Evolutionary conservation across 2,329 filamentous ascomycete species (phyloP), one percentile per base, ranked within the genome.

Genomic region (Cladobotryum protrusum): DNA sequence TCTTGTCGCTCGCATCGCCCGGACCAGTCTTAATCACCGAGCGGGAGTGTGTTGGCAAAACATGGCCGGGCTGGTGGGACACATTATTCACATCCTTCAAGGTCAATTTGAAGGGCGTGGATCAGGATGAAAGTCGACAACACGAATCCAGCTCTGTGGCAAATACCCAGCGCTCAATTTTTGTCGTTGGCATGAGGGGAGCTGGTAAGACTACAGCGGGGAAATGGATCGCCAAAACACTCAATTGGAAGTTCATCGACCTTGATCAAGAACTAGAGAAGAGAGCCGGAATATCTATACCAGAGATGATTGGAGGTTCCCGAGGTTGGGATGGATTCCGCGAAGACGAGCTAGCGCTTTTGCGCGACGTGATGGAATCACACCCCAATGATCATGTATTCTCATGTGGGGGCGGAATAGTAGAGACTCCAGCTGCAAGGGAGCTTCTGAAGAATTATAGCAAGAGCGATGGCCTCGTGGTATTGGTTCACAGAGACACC

Each of bases 21-120:
- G 69, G 80, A 7, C 79, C 88, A 1, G 86, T 89, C 0, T 70
- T 95, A 14, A 83, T 99, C 46, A 78, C 88, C 2, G 93, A 99
- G 66, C 86, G 90, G 53, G 90, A 96, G 61, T 99, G 93, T 65
- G 88, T 89, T 3, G 91, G 87, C 37, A 99, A 99, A 76, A 99
- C 93, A 2, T 99, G 93, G 93, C 93, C 93, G 0, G 93, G 92
- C 9, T 99, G 93, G 89, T 99, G 93, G 93, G 93, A 99, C 67
- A 82, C 85, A 15, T 71, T 97, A 49, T 84, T 85, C 18, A 82
- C 87, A 57, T 79, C 82, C 13, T 99, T 96, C 73, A 77, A 83
- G 33, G 87, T 87, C 24, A 70, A 77, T 24, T 73, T 97, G n/a
- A 79, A 85, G 53, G 93, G 93, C 12, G 80, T 85, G 34, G 89